phyloP scores from a whole-genome alignment of 345 rosid genomes.

The Ceriops tagal region DNA sequence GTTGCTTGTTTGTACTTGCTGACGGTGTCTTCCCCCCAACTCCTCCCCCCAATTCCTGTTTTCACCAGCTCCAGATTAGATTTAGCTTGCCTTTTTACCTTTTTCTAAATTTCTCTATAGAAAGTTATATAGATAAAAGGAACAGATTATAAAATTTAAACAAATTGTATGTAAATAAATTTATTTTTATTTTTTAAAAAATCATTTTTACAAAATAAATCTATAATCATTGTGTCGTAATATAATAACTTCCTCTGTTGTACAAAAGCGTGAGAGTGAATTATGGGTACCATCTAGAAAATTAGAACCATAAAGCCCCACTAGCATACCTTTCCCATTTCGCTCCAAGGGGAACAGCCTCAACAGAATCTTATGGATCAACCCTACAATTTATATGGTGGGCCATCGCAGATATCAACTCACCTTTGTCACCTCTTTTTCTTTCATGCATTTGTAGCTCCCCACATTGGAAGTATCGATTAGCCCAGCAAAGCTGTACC shows the following conservation, averaged over 20 bases:
- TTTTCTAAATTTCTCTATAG: too few relatives aligned
- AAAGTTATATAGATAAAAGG: too few relatives aligned
- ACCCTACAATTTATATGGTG: slow-evolving; percentile 43
- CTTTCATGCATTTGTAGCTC: slow-evolving; percentile 7
- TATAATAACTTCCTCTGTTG: too few relatives aligned
- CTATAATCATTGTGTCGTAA: too few relatives aligned
- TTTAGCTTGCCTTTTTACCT: background rate
- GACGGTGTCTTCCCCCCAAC: background rate
- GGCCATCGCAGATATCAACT: slow-evolving; percentile 17
- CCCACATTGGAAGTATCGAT: background rate
- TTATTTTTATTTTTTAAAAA: too few relatives aligned
- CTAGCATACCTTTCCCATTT: slow-evolving; percentile 21
- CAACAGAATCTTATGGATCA: slow-evolving; percentile 61
- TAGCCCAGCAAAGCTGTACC: too few relatives aligned
- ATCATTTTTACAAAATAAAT: too few relatives aligned
- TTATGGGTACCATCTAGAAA: slow-evolving; percentile 4
- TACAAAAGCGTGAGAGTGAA: slow-evolving; percentile 2
- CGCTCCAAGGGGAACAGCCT: slow-evolving; percentile 58
- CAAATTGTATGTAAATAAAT: too few relatives aligned
- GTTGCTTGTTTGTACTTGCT: slow-evolving; percentile 14
- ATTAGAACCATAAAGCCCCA: too few relatives aligned
- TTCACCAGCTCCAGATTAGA: slow-evolving; percentile 15
- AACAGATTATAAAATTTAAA: too few relatives aligned
- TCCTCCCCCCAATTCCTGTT: background rate
- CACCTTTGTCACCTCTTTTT: background rate